A percentile compares a stretch with the other conserved stretches of the same genome.
phyloP scores from a whole-genome alignment of 225 moss, liverwort and hornwort genomes.

The Rhytidiadelphus loreus region DNA sequence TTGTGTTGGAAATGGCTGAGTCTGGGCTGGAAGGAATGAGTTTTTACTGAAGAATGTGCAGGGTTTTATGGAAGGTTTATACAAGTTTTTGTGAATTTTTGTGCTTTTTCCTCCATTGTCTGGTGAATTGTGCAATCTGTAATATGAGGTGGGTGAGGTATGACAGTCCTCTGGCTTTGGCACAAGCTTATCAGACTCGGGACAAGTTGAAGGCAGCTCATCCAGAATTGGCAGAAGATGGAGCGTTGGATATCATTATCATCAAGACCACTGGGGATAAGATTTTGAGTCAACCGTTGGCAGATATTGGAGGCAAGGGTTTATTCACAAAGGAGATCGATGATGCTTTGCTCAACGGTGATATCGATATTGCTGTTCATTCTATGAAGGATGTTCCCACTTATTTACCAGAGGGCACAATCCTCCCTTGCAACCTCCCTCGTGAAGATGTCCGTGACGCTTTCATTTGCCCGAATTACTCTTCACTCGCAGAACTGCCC shows the following conservation, averaged over 20 bases:
- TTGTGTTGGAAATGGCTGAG: not conserved
- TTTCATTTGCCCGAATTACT: constrained; percentile 67
- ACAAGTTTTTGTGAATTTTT: not conserved
- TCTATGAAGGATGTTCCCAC: constrained; percentile 86
- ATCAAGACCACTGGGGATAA: constrained; percentile 95
- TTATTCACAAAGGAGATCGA: constrained; percentile 95
- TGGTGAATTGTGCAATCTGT: not conserved
- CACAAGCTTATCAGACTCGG: constrained; percentile 91
- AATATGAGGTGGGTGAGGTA: constrained; percentile 13
- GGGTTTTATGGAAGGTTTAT: not conserved
- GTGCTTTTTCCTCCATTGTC: not conserved
- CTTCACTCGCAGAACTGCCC: constrained; percentile 76
- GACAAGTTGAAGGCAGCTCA: constrained; percentile 75
- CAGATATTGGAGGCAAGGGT: constrained; percentile 94
- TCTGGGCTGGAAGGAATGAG: not conserved
- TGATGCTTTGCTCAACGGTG: constrained; percentile 69
- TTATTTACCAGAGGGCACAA: constrained; percentile 41
- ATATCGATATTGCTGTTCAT: constrained; percentile 84
- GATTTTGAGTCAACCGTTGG: constrained; percentile 87
- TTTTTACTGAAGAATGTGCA: not conserved
- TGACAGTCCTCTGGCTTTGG: constrained; percentile 79
- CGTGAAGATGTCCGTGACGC: constrained; percentile 89
- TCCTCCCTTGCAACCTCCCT: constrained; percentile 58
- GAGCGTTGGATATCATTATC: constrained; percentile 80
- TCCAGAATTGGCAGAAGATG: constrained; percentile 79